Evolutionary conservation across 2,329 filamentous ascomycete species (phyloP), one percentile per base, ranked within the genome.

Genomic region (Trichoderma koningii): DNA sequence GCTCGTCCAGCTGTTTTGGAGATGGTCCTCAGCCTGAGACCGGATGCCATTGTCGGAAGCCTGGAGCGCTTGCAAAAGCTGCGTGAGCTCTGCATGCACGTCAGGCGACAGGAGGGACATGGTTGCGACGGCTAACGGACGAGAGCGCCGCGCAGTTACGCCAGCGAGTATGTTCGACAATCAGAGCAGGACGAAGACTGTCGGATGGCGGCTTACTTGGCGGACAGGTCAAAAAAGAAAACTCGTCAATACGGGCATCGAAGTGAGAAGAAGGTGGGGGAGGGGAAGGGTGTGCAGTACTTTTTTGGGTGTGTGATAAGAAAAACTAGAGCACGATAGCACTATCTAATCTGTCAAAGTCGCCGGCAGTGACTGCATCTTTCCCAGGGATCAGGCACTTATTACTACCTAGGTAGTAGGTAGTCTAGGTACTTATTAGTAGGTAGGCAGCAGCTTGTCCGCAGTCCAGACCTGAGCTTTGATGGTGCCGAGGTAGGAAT

Each of bases 1-100:
- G 68, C 82, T 81, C 42, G 93, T 90, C 95, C 95, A 99, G 83
- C 93, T 93, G 78, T 87, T 91, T 77, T 92, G 91, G 68, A 99
- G 82, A 76, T 93, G 90, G 69, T 96, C 92, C 79, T 99, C 95
- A 60, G 94, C 94, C 77, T 92, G 87, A 34, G 90, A 87, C 75
- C 95, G 89, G 72, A 92, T 84, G 66, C 83, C 83, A 80, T 99
- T 99, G 80, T 99, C 94, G 71, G 92, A 81, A 55, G 92, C 94
- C 80, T 95, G 91, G 69, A 99, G 87, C 71, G 90, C 93, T 80
- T 91, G 88, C 76, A 99, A 84, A 71, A 99, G 87, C 85, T 93
- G 90, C 69, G 85, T 84, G 73, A 99, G 88, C 80, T 94, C 92
- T 71, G 87, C 84, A 77, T 95, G 91, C 74, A 95, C 85, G 75